A percentile compares a stretch with the other conserved stretches of the same genome.
phyloP scores from a whole-genome alignment of 2,329 filamentous ascomycete species.

The Verticillium zaregamsianum region DNA sequence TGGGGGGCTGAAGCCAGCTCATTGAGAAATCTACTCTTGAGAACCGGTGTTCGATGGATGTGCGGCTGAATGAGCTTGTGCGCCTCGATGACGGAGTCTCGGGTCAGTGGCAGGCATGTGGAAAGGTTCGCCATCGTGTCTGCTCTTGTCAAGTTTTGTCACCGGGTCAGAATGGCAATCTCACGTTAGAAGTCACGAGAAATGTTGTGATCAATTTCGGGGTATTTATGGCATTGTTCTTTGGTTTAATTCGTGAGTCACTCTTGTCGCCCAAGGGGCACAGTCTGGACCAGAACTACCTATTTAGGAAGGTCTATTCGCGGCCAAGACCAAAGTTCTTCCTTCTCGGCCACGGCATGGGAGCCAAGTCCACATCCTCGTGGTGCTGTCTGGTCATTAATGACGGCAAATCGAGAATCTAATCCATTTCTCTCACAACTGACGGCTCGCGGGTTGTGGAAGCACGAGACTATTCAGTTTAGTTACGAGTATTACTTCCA shows the following conservation, averaged over 20 bases:
- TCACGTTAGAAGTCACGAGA: not conserved
- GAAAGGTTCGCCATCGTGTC: constrained; percentile 40
- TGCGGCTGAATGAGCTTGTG: constrained; percentile 63
- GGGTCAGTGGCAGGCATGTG: constrained; percentile 57
- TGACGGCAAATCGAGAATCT: too few relatives aligned
- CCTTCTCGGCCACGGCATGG: not conserved
- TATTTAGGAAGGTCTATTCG: not conserved
- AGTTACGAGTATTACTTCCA: too few relatives aligned
- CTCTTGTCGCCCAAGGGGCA: not conserved
- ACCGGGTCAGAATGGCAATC: not conserved
- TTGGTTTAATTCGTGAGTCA: not conserved
- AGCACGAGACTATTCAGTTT: too few relatives aligned
- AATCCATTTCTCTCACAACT: too few relatives aligned
- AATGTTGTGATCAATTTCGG: not conserved
- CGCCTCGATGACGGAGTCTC: constrained; percentile 61
- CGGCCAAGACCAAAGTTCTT: not conserved
- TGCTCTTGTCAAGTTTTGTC: not conserved
- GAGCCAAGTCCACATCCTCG: too few relatives aligned
- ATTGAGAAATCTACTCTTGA: constrained; percentile 72
- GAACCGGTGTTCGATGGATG: constrained; percentile 72
- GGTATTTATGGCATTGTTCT: not conserved
- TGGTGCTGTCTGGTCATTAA: too few relatives aligned
- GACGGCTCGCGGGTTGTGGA: too few relatives aligned
- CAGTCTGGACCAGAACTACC: not conserved
- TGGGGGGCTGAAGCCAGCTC: constrained; percentile 70